These are phyloP conservation scores for Fraxinus baroniana DNA, from an alignment of 305 asterid species.

Conservation along the genomic window DNA sequence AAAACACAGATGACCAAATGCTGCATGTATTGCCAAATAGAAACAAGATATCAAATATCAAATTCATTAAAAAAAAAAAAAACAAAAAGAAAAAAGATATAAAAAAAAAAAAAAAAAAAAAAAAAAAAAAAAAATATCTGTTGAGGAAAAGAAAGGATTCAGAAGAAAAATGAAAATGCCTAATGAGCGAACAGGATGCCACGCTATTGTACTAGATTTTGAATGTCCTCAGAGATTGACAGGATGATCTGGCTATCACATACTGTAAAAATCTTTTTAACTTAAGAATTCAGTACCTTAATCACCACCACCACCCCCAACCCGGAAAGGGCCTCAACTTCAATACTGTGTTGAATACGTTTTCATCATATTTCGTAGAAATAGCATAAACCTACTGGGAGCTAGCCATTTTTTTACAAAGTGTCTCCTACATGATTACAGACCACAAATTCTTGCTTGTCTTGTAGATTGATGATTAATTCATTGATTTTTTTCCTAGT, in stretches of 20 bases:
- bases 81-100: too few species aligned
- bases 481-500: neutral
- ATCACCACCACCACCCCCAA: neutral
- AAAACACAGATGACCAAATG: constrained; percentile 2
- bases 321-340: neutral
- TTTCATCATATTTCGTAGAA: neutral
- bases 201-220: neutral
- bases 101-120: neutral
- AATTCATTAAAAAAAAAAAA: neutral
- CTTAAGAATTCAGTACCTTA: neutral
- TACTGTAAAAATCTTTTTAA: neutral
- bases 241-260: neutral
- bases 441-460: neutral
- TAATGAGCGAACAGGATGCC: neutral
- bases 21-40: constrained; percentile 10
- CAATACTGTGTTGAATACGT: neutral
- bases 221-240: neutral
- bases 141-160: neutral
- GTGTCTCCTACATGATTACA: neutral
- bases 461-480: neutral
- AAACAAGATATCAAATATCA: constrained; percentile 11
- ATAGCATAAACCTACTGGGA: neutral
- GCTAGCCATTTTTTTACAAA: neutral
- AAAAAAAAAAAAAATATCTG: neutral
- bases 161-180: neutral